Conservation (phyloP, 495 filamentous ascomycete species). For the Penicillium tannophilum region DNA sequence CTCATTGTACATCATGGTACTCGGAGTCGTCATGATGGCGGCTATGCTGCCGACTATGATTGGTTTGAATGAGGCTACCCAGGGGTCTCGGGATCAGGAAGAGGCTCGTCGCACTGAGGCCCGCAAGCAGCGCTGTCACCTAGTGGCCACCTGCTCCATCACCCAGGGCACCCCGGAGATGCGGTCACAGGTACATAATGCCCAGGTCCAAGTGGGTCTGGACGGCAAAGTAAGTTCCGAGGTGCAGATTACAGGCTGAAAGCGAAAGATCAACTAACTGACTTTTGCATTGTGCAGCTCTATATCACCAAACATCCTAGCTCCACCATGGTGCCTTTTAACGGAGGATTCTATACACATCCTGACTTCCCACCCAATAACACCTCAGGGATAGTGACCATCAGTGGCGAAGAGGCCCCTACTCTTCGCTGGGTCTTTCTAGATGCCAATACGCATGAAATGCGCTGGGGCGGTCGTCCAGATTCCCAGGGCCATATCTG, state of each 20-base stretch:
- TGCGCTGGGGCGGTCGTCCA: constrained; percentile 32
- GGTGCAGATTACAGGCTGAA: constrained; percentile 8
- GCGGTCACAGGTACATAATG: constrained; percentile 31
- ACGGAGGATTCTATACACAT: constrained; percentile 29
- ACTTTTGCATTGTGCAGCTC: constrained; percentile 14
- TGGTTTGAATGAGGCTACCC: constrained; percentile 31
- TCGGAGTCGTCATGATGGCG: constrained; percentile 34
- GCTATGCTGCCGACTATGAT: constrained; percentile 36
- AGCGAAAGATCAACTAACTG: neutral
- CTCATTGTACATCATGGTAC: constrained; percentile 18
- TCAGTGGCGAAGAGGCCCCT: constrained; percentile 29
- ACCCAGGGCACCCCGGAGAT: constrained; percentile 21
- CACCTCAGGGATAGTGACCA: constrained; percentile 26
- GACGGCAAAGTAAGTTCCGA: constrained; percentile 29
- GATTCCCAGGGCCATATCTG: constrained; percentile 28
- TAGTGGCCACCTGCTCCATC: constrained; percentile 26
- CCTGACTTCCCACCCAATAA: constrained; percentile 29
- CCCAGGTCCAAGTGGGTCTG: constrained; percentile 29
- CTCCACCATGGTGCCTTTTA: constrained; percentile 26
- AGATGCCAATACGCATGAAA: constrained; percentile 23
- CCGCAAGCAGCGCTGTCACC: constrained; percentile 27
- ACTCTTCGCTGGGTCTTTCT: constrained; percentile 34
- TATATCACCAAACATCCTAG: constrained; percentile 31
- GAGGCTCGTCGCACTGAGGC: constrained; percentile 20
- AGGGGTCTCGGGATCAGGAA: constrained; percentile 26